Evolutionary conservation across 1,284 basidiomycete genomes (phyloP).

Genomic region (Tilletiopsis washingtonensis): DNA sequence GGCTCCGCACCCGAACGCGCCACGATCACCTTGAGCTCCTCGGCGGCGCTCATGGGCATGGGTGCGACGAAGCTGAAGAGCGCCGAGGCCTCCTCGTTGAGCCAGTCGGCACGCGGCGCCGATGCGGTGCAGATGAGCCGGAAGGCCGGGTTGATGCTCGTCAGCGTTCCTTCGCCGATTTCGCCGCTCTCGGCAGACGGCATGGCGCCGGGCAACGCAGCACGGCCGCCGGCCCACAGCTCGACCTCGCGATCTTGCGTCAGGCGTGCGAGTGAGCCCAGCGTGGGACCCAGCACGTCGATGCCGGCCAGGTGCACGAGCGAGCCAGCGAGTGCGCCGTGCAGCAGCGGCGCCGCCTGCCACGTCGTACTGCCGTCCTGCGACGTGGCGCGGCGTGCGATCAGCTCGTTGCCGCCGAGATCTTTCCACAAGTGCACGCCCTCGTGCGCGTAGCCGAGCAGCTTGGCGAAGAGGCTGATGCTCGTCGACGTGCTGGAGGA

Average conservation of each 20-base stretch:
- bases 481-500: constrained; percentile 47
- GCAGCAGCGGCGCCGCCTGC: constrained; percentile 40
- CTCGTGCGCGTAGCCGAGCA: constrained; percentile 47
- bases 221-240: constrained; percentile 40
- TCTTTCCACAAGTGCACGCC: constrained; percentile 48
- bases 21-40: constrained; percentile 39
- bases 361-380: constrained; percentile 42
- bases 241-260: constrained; percentile 43
- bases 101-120: constrained; percentile 38
- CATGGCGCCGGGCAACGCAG: constrained; percentile 5
- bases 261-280: constrained; percentile 37
- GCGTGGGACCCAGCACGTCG: constrained; percentile 47
- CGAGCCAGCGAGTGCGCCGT: constrained; percentile 43
- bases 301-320: constrained; percentile 48
- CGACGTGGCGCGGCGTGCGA: constrained; percentile 41
- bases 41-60: constrained; percentile 43
- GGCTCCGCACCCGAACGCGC: constrained; percentile 12
- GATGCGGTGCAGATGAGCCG: constrained; percentile 46
- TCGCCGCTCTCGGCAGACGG: constrained; percentile 1
- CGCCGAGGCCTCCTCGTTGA: constrained; percentile 46
- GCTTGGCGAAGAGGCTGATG: constrained; percentile 42
- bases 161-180: constrained; percentile 11
- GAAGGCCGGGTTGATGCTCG: constrained; percentile 31
- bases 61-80: constrained; percentile 43
- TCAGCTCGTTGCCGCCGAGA: constrained; percentile 45